Evolutionary conservation across 805 yeast genomes (phyloP).

Genomic region (Vanderwaltozyma verrucispora): DNA sequence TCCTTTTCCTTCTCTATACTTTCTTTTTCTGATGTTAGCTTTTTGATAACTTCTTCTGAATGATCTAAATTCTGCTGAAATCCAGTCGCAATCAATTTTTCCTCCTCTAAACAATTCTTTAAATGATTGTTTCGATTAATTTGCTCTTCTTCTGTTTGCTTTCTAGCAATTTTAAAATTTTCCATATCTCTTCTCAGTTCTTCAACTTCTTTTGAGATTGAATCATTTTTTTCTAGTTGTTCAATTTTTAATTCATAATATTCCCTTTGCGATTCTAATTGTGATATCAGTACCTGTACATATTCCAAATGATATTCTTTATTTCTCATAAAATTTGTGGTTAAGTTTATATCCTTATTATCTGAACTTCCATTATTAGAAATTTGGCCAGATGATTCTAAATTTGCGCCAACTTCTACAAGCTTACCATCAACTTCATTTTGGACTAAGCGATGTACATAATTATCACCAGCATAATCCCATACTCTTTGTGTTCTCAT

Average conservation of each 20-base stretch:
- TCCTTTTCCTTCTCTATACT: constrained; percentile 31
- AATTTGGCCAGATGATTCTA: background rate
- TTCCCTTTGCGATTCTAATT: constrained; percentile 76
- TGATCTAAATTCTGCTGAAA: constrained; percentile 38
- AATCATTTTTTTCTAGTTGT: constrained; percentile 22
- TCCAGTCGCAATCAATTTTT: constrained; percentile 33
- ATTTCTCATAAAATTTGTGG: constrained; percentile 28
- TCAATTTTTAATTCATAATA: constrained; percentile 53
- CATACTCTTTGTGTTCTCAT: constrained; percentile 75
- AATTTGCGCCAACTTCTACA: constrained; percentile 52
- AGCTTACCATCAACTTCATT: constrained; percentile 84
- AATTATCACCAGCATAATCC: constrained; percentile 89
- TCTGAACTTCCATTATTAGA: constrained; percentile 1
- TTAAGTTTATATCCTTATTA: constrained; percentile 9
- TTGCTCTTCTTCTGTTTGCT: constrained; percentile 10
- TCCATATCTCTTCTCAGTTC: constrained; percentile 12
- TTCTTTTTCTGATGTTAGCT: constrained; percentile 25
- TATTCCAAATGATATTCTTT: constrained; percentile 67
- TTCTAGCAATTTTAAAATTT: constrained; percentile 9
- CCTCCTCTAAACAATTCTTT: constrained; percentile 17
- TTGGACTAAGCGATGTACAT: constrained; percentile 77
- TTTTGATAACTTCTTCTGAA: constrained; percentile 32
- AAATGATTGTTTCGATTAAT: constrained; percentile 10
- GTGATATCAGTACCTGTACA: constrained; percentile 66
- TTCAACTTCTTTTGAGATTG: constrained; percentile 15